A percentile compares a stretch with the other conserved stretches of the same genome.
These are phyloP conservation scores for Rhodotorula paludigena DNA, from an alignment of 768 basidiomycete species.

Conservation along the genomic window DNA sequence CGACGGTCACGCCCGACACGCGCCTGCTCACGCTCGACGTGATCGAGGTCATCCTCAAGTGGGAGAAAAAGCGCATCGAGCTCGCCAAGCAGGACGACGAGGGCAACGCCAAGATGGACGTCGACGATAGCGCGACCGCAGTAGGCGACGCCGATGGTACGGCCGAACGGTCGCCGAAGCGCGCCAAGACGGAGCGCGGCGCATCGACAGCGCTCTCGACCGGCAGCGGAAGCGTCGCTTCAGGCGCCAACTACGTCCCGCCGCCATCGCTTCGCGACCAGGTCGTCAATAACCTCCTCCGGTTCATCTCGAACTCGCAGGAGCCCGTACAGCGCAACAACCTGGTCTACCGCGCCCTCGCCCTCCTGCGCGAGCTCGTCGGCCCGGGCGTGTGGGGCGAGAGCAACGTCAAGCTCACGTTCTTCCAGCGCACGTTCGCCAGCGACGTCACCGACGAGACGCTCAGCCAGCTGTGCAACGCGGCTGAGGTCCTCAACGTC, in stretches of 20 bases:
- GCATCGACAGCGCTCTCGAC: slow-evolving; percentile 46
- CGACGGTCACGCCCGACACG: slow-evolving; percentile 65
- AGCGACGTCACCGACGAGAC: slow-evolving; percentile 66
- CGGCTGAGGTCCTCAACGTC: slow-evolving; percentile 82
- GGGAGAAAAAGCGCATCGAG: slow-evolving; percentile 60
- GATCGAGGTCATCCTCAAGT: slow-evolving; percentile 82
- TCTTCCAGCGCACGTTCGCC: slow-evolving; percentile 73
- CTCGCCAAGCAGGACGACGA: slow-evolving; percentile 36
- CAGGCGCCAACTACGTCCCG: slow-evolving; percentile 17
- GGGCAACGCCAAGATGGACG: slow-evolving; percentile 54
- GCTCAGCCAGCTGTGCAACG: slow-evolving; percentile 66
- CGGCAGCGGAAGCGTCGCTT: slow-evolving; percentile 40
- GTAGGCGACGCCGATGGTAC: background rate
- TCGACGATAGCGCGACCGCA: slow-evolving; percentile 44
- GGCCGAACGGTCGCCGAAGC: slow-evolving; percentile 39
- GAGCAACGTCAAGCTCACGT: slow-evolving; percentile 83
- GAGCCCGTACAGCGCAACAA: slow-evolving; percentile 48
- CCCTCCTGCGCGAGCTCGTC: slow-evolving; percentile 66
- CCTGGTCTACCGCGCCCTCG: slow-evolving; percentile 48
- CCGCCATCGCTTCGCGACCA: slow-evolving; percentile 77
- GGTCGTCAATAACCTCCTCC: slow-evolving; percentile 91
- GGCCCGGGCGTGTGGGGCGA: slow-evolving; percentile 82
- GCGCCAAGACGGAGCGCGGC: slow-evolving; percentile 47
- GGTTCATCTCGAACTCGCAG: slow-evolving; percentile 64
- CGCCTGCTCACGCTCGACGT: slow-evolving; percentile 84